These are phyloP conservation scores for Scutellaria barbata DNA, from an alignment of 257 asterid species.

Conservation along the genomic window DNA sequence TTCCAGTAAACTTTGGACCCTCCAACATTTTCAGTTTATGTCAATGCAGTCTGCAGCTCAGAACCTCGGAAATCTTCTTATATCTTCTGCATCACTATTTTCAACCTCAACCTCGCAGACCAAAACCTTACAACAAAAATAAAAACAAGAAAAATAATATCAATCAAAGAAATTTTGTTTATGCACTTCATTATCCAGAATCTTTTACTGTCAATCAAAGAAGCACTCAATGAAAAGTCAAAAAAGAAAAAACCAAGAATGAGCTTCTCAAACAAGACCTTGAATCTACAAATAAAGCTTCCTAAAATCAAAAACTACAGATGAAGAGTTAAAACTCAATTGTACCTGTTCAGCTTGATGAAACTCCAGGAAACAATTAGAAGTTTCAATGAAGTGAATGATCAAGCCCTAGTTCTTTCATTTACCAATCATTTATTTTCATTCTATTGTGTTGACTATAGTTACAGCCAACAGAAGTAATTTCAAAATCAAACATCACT, in stretches of 20 bases:
- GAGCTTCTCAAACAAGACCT: too few species aligned
- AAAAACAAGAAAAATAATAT: constrained; percentile 2
- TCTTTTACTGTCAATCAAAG: background rate
- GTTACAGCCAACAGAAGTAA: constrained; percentile 11
- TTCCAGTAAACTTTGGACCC: constrained; percentile 78
- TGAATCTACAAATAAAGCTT: too few species aligned
- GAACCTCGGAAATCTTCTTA: constrained; percentile 35
- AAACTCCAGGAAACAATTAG: constrained; percentile 1
- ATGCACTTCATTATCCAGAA: background rate
- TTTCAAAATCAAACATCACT: constrained; percentile 30
- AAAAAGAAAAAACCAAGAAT: too few species aligned
- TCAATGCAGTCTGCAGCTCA: constrained; percentile 33
- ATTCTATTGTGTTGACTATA: constrained; percentile 24
- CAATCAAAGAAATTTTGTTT: background rate
- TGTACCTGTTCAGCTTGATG: background rate
- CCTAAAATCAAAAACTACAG: too few species aligned
- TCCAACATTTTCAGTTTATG: constrained; percentile 66
- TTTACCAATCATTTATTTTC: background rate
- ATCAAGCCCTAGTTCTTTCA: constrained; percentile 9
- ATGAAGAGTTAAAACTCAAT: background rate
- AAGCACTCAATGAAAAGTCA: too few species aligned
- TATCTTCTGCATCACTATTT: constrained; percentile 53
- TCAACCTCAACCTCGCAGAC: constrained; percentile 24
- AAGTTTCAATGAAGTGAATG: constrained; percentile 18
- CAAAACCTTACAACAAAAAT: constrained; percentile 34